Conservation (phyloP, 257 asterid genomes). For the Coffea canephora region DNA sequence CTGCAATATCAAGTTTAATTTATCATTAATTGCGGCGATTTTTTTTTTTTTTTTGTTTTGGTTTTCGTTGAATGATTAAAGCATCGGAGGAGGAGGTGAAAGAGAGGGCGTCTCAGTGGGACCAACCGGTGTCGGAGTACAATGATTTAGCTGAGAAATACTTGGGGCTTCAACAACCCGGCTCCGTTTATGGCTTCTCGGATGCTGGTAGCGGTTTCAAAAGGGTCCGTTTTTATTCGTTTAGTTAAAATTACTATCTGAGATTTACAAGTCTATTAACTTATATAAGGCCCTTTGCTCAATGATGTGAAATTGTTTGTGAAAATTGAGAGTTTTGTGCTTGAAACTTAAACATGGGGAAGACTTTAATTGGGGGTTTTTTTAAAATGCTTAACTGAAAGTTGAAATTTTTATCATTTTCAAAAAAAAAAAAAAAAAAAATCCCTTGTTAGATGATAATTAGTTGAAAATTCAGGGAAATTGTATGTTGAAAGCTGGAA, state of each 20-base stretch:
- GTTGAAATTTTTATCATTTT: not conserved
- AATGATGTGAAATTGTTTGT: no score
- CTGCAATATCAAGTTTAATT: not conserved
- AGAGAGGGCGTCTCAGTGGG: constrained; percentile 93
- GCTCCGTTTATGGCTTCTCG: constrained; percentile 74
- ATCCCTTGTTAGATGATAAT: not conserved
- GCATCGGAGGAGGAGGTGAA: constrained; percentile 82
- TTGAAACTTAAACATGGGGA: no score
- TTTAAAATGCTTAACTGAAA: not conserved
- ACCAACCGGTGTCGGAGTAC: constrained; percentile 71
- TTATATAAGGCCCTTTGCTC: no score
- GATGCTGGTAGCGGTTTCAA: constrained; percentile 75
- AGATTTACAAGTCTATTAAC: no score
- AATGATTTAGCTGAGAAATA: constrained; percentile 70
- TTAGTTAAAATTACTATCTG: no score
- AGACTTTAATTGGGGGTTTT: no score
- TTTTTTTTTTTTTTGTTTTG: not conserved
- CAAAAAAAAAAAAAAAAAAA: not conserved
- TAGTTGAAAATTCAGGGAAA: no score
- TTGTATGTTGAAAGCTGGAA: no score
- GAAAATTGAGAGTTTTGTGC: no score
- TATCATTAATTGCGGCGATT: not conserved
- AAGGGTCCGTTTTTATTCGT: constrained; percentile 53
- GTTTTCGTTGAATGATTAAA: constrained; percentile 12
- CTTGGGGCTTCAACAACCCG: constrained; percentile 79